A percentile compares a stretch with the other conserved stretches of the same genome.
These are phyloP conservation scores for Lophium mytilinum DNA, from an alignment of 495 filamentous ascomycete species.

Conservation along the genomic window DNA sequence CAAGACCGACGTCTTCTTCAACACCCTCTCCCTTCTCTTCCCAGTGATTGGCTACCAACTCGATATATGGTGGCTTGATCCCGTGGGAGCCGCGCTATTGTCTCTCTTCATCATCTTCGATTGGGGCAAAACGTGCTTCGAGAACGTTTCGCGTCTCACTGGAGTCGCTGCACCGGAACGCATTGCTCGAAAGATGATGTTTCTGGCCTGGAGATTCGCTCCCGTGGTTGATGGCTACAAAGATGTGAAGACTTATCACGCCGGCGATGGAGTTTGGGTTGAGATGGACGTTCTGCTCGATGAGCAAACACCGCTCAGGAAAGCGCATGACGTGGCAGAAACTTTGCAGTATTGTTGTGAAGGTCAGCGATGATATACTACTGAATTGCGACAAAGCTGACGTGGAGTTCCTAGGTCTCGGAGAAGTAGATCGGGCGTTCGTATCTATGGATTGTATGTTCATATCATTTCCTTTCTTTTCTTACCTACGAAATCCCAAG, in stretches of 20 bases:
- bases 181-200: constrained; percentile 38
- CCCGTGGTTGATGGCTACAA: constrained; percentile 42
- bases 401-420: constrained; percentile 30
- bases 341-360: constrained; percentile 45
- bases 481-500: background rate
- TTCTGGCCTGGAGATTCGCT: constrained; percentile 38
- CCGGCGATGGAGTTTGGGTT: constrained; percentile 43
- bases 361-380: constrained; percentile 26
- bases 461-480: background rate
- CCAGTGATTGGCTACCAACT: constrained; percentile 37
- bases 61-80: constrained; percentile 44
- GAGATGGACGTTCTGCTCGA: constrained; percentile 42
- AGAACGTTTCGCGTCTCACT: constrained; percentile 39
- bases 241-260: constrained; percentile 40
- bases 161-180: constrained; percentile 33
- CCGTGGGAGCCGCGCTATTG: constrained; percentile 38
- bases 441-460: constrained; percentile 39
- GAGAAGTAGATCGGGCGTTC: constrained; percentile 43
- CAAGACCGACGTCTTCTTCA: constrained; percentile 46
- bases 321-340: constrained; percentile 42
- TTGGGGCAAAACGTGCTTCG: constrained; percentile 41
- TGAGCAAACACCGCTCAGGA: constrained; percentile 34
- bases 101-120: constrained; percentile 45
- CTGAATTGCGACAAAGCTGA: constrained; percentile 40
- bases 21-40: constrained; percentile 43